Evolutionary conservation across 164 flowering plant genomes (phyloP).

Genomic region (Vitis labrusca): DNA sequence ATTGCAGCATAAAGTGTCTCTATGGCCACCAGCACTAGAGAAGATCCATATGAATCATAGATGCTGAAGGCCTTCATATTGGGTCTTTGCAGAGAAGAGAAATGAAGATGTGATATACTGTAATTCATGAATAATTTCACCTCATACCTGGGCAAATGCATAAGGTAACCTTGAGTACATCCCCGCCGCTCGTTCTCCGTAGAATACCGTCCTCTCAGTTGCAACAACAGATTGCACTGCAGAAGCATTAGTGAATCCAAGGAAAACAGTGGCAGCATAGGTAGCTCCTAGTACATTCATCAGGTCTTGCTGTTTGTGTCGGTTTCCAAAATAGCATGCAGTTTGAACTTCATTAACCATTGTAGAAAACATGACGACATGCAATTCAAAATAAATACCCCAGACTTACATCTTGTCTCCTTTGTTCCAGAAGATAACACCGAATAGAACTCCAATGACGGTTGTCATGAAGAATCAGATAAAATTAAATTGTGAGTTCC

Average conservation of each 20-base stretch:
- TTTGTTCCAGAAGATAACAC: constrained; percentile 55
- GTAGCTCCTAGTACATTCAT: neutral
- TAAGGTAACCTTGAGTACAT: constrained; percentile 37
- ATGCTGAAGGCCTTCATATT: too few species aligned
- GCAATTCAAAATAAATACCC: neutral
- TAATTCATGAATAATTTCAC: neutral
- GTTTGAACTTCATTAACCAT: too few species aligned
- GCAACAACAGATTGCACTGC: constrained; percentile 26
- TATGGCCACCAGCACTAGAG: constrained; percentile 39
- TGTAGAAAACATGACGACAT: neutral
- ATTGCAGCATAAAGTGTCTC: constrained; percentile 29
- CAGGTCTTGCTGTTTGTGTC: too few species aligned
- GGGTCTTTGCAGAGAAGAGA: too few species aligned
- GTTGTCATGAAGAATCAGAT: constrained; percentile 46
- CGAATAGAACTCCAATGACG: constrained; percentile 44
- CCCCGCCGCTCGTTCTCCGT: constrained; percentile 29
- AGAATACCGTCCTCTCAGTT: constrained; percentile 30
- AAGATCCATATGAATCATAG: too few species aligned
- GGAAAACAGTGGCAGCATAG: constrained; percentile 13
- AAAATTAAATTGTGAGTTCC: constrained; percentile 50
- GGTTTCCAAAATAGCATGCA: neutral
- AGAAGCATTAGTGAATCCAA: constrained; percentile 21
- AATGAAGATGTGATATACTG: too few species aligned
- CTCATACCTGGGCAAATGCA: constrained; percentile 50
- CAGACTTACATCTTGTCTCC: constrained; percentile 43